These are phyloP conservation scores for Xylaria sp. DNA, from an alignment of 2,329 filamentous ascomycete species.

Conservation along the genomic window DNA sequence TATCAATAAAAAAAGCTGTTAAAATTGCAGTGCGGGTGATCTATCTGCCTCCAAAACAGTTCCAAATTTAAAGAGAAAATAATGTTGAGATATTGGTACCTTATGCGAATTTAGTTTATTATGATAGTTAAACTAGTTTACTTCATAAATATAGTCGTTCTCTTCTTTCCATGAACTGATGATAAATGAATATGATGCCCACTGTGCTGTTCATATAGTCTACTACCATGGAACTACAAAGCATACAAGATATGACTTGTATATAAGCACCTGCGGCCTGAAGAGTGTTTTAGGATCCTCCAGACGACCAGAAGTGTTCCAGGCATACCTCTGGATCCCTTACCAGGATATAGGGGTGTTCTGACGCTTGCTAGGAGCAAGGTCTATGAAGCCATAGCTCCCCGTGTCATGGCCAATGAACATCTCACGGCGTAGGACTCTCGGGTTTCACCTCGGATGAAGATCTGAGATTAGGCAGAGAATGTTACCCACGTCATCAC, in stretches of 20 bases:
- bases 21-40: neutral
- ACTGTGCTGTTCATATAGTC: neutral
- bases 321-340: neutral
- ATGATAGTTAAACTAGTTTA: neutral
- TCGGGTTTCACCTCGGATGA: constrained; percentile 4
- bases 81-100: neutral
- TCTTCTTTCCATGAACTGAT: neutral
- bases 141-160: neutral
- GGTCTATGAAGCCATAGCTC: neutral
- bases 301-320: neutral
- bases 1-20: neutral
- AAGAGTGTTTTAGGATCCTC: neutral
- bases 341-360: neutral
- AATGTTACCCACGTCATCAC: constrained; percentile 5
- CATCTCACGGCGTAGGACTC: constrained; percentile 8
- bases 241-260: neutral
- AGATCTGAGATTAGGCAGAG: neutral
- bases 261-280: neutral
- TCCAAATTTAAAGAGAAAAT: neutral
- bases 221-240: neutral
- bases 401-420: neutral
- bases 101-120: neutral
- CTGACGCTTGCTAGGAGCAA: neutral
- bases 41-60: neutral
- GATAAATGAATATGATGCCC: neutral